Base-by-base conservation (phyloP, 2,329 filamentous ascomycete species). In the Aschersonia sp. region DNA sequence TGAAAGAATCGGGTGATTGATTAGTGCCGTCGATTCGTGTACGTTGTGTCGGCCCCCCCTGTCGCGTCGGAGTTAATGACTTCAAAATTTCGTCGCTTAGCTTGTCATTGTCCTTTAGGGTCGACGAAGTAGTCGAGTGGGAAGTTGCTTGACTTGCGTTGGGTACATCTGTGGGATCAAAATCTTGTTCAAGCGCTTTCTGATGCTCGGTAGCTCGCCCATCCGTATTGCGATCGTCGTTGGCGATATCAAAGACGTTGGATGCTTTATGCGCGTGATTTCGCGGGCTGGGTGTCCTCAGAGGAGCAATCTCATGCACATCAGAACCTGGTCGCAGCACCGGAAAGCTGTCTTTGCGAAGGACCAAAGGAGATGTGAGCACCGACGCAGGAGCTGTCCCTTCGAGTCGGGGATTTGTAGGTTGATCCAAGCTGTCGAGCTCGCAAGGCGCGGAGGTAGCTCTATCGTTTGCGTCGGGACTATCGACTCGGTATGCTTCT, bases 41-140 rank as follows among this genome's bases (percentile, higher is more conserved):
- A 30, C 22, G 22, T 22, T 22, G 22, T 2, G 4, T 22, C 22
- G 22, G 22, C 22, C 22, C 22, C 22, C 22, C 22, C 22, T 22
- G 22, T 42, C 39, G 43, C 52, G 11, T 63, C 64, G 10, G 73
- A 47, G 72, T 80, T 2, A 89, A 67, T 42, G 79, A 84, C 49
- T 76, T 78, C 47, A 87, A 78, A 47, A 89, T 89, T 55, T 89
- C 85, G 50, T 86, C 81, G 31, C 79, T 73, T 44, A 89, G 61
- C 48, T 76, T 71, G 53, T 89, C 85, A 56, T 76, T 87, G 56
- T 87, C 83, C 53, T 81, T 77, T 50, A 81, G 69, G 32, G 78
- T 72, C 1, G 73, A 72, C 6, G 71, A 70, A 8, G 70, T 69
- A 8, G 65, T 57, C 0, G 72, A 74, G 56, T 72, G 76, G 44